Conservation (phyloP, 108 stramenopile species). For the Pseudonitzschia pungens region DNA sequence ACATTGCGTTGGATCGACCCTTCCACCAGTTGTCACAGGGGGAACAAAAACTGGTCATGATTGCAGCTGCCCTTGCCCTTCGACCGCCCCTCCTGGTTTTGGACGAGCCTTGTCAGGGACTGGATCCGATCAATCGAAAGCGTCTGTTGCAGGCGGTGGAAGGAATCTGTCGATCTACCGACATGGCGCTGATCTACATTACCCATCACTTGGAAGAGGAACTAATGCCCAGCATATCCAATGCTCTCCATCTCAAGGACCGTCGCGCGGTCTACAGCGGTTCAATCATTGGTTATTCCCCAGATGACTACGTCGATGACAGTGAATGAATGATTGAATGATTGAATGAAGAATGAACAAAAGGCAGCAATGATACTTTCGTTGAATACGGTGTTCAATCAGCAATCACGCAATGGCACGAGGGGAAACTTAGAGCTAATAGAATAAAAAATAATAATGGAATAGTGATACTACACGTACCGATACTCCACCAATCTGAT, state of each 20-base stretch:
- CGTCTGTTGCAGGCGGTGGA: conserved; percentile 54
- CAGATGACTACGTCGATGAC: conserved; percentile 15
- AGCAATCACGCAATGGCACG: too few relatives aligned
- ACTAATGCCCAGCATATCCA: conserved; percentile 49
- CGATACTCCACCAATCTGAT: too few relatives aligned
- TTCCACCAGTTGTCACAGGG: conserved; percentile 75
- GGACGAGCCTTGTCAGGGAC: conserved; percentile 77
- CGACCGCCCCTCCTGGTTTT: conserved; percentile 66
- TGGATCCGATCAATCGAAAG: conserved; percentile 60
- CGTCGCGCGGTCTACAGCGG: conserved; percentile 48
- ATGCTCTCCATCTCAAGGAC: conserved; percentile 53
- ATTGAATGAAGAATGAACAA: too few relatives aligned
- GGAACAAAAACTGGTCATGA: conserved; percentile 73
- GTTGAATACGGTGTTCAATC: too few relatives aligned
- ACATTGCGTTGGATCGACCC: conserved; percentile 25
- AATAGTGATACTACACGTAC: too few relatives aligned
- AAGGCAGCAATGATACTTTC: too few relatives aligned
- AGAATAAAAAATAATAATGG: too few relatives aligned
- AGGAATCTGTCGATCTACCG: conserved; percentile 53
- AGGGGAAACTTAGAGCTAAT: too few relatives aligned
- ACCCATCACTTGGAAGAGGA: conserved; percentile 76
- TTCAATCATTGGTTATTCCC: conserved; percentile 23
- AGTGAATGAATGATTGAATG: too few relatives aligned
- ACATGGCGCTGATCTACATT: conserved; percentile 67
- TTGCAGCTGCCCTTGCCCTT: conserved; percentile 59